Evolutionary conservation across 2,329 filamentous ascomycete genomes (phyloP).

Genomic region (Cercospora brassicicola): DNA sequence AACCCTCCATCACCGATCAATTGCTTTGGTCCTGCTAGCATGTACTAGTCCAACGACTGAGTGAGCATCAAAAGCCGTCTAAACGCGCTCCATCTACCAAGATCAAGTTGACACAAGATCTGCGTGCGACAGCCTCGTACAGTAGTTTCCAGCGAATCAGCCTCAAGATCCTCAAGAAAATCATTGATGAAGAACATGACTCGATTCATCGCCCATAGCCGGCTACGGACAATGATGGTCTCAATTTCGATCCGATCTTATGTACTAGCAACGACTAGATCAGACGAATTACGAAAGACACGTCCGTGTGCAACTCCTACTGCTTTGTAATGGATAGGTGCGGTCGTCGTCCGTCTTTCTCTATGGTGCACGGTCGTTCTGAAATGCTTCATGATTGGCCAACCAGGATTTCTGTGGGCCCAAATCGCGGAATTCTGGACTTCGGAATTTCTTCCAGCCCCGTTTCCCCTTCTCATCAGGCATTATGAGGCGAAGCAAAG

Average conservation of each 20-base stretch:
- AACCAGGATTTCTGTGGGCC: neutral
- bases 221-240: neutral
- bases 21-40: too few relatives aligned
- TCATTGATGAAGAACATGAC: too few relatives aligned
- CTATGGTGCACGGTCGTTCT: neutral
- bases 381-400: neutral
- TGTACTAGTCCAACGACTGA: neutral
- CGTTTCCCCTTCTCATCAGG: neutral
- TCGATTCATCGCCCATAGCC: too few relatives aligned
- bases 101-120: neutral
- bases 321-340: neutral
- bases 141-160: neutral
- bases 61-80: neutral
- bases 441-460: neutral
- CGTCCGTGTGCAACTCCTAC: neutral
- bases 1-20: too few relatives aligned
- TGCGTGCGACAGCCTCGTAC: neutral
- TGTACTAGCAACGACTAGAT: neutral
- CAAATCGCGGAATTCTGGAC: neutral
- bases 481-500: neutral
- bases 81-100: neutral
- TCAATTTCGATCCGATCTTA: neutral
- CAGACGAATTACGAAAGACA: neutral
- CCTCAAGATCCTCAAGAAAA: too few relatives aligned
- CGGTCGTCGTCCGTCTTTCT: neutral